A percentile compares a stretch with the other conserved stretches of the same genome.
These are phyloP conservation scores for Acanthamoeba healyi DNA, from an alignment of 208 protist genomes.

Conservation along the genomic window DNA sequence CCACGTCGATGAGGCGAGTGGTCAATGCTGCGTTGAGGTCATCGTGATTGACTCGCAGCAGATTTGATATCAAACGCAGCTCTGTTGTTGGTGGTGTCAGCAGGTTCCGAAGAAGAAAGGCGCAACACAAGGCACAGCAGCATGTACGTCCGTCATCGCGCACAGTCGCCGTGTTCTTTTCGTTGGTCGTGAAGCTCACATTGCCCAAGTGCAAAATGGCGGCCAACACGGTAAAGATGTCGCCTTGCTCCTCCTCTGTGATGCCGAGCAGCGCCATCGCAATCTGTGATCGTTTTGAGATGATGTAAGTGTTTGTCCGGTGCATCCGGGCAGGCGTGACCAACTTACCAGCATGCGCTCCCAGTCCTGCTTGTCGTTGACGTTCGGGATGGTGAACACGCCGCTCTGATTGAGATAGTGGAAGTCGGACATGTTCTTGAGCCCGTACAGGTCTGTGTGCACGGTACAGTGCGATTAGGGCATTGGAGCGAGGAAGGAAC, in stretches of 20 bases:
- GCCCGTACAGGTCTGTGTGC: slow-evolving; percentile 52
- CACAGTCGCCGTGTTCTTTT: not conserved
- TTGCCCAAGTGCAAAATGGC: slow-evolving; percentile 87
- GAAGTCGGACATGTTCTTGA: slow-evolving; percentile 88
- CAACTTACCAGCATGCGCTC: slow-evolving; percentile 74
- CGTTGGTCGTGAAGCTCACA: slow-evolving; percentile 77
- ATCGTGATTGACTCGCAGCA: not conserved
- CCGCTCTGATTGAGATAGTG: slow-evolving; percentile 90
- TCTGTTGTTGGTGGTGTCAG: no score
- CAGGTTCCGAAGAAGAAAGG: no score
- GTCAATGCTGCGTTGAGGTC: not conserved
- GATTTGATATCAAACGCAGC: not conserved
- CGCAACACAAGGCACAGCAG: no score
- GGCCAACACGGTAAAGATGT: slow-evolving; percentile 78
- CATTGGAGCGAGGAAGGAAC: no score
- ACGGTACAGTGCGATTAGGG: no score
- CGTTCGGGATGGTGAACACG: slow-evolving; percentile 86
- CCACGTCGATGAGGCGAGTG: slow-evolving; percentile 14
- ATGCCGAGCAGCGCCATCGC: slow-evolving; percentile 82
- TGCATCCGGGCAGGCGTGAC: not conserved
- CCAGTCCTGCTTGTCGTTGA: slow-evolving; percentile 91
- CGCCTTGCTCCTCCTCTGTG: slow-evolving; percentile 71
- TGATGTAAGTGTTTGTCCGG: not conserved
- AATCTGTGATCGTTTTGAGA: not conserved
- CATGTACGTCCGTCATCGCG: not conserved